Conservation (phyloP, 1,284 basidiomycete species). For the Moesziomyces globuligerus region DNA sequence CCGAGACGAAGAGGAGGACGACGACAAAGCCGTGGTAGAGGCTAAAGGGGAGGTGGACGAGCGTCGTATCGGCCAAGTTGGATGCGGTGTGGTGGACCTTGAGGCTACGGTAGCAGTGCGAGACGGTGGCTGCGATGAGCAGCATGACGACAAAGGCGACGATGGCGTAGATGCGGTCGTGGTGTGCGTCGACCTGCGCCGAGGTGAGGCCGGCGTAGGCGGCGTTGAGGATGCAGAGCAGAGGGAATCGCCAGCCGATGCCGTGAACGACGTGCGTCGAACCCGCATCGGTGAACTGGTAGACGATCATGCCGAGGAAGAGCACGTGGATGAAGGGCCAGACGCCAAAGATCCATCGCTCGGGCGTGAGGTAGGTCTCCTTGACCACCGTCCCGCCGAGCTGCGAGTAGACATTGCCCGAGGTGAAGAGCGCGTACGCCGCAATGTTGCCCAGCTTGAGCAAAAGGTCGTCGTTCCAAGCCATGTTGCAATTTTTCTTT, state of each 20-base stretch:
- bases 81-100: slow-evolving; percentile 82
- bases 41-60: slow-evolving; percentile 69
- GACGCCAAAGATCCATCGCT: slow-evolving; percentile 84
- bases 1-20: slow-evolving; percentile 85
- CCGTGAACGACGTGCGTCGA: slow-evolving; percentile 84
- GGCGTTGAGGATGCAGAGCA: slow-evolving; percentile 83
- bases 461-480: slow-evolving; percentile 52
- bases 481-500: slow-evolving; percentile 17
- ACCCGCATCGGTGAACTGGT: slow-evolving; percentile 72
- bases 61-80: slow-evolving; percentile 70
- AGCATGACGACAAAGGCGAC: slow-evolving; percentile 85
- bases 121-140: slow-evolving; percentile 82
- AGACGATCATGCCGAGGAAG: slow-evolving; percentile 74
- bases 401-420: slow-evolving; percentile 85
- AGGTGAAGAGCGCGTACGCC: slow-evolving; percentile 82
- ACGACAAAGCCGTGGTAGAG: slow-evolving; percentile 92
- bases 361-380: slow-evolving; percentile 90
- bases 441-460: slow-evolving; percentile 78
- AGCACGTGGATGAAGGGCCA: slow-evolving; percentile 83
- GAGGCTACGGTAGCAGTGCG: slow-evolving; percentile 91
- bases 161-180: slow-evolving; percentile 76
- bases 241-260: slow-evolving; percentile 86
- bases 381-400: slow-evolving; percentile 67
- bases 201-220: slow-evolving; percentile 79
- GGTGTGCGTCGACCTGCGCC: slow-evolving; percentile 39